Percentiles rank a stretch among this genome's conserved stretches.
These are phyloP conservation scores for Marchantia paleacea DNA, from an alignment of 225 moss, liverwort and hornwort species.

Conservation along the genomic window DNA sequence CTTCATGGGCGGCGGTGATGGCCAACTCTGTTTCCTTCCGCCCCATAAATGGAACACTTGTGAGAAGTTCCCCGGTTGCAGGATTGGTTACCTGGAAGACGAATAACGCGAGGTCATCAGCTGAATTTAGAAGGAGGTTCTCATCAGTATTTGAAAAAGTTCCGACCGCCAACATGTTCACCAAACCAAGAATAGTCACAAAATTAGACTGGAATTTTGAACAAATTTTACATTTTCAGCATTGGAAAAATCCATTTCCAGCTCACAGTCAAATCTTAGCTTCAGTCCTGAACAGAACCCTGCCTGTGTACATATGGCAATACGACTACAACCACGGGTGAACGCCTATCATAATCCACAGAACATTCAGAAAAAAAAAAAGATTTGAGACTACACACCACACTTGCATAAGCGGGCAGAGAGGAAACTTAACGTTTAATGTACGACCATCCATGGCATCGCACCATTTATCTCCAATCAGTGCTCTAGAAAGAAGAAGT, in stretches of 20 bases:
- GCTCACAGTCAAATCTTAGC: too few relatives aligned
- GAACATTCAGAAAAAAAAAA: background rate
- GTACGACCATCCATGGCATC: slow-evolving; percentile 66
- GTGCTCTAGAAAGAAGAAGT: slow-evolving; percentile 62
- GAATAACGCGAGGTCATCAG: background rate
- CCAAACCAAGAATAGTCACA: background rate
- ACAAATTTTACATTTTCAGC: background rate
- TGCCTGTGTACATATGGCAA: background rate
- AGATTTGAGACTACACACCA: too few relatives aligned
- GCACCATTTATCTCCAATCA: slow-evolving; percentile 70
- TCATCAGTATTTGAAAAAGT: background rate
- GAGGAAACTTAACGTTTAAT: slow-evolving; percentile 31
- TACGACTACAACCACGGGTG: background rate
- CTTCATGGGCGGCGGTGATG: slow-evolving; percentile 68
- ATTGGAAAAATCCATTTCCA: too few relatives aligned
- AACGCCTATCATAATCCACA: background rate
- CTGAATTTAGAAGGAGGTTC: background rate
- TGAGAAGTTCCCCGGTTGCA: slow-evolving; percentile 79
- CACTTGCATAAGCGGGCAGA: background rate
- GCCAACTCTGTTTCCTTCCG: slow-evolving; percentile 70
- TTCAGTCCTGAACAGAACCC: too few relatives aligned
- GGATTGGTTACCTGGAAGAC: slow-evolving; percentile 80
- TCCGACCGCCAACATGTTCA: background rate
- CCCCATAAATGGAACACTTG: slow-evolving; percentile 79
- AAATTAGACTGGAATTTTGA: background rate